Percentiles rank a stretch among this genome's conserved stretches.
These are phyloP conservation scores for Hyphopichia fennica DNA, from an alignment of 1,139 yeast genomes.

Conservation along the genomic window DNA sequence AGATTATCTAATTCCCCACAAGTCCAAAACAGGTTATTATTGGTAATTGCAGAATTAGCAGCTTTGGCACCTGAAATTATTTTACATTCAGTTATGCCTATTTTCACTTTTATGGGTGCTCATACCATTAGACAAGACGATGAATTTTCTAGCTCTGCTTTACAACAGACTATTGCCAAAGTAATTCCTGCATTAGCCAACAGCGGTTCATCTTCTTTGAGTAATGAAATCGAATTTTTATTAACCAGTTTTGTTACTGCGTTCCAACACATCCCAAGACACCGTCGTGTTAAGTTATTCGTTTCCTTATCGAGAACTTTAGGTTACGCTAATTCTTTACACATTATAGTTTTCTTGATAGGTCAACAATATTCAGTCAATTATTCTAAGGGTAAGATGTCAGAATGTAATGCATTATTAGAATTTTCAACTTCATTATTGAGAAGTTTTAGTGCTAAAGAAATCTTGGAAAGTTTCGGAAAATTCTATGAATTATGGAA, in stretches of 20 bases:
- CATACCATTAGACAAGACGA: conserved; percentile 96
- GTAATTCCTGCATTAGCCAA: conserved; percentile 89
- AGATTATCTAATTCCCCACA: conserved; percentile 90
- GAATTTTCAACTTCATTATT: conserved; percentile 74
- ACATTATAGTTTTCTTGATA: conserved; percentile 71
- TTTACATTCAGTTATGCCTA: conserved; percentile 96
- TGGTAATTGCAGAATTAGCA: conserved; percentile 87
- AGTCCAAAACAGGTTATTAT: conserved; percentile 82
- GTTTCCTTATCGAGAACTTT: conserved; percentile 75
- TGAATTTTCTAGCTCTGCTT: conserved; percentile 88
- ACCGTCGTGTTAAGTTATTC: conserved; percentile 85
- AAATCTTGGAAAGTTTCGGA: conserved; percentile 63
- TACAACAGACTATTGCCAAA: conserved; percentile 86
- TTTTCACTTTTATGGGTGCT: conserved; percentile 98
- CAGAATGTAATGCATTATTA: conserved; percentile 64
- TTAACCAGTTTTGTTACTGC: conserved; percentile 90
- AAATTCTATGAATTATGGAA: conserved; percentile 59
- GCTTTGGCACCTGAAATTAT: conserved; percentile 87
- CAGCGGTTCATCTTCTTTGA: conserved; percentile 50
- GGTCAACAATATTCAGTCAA: conserved; percentile 73
- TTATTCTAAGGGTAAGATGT: conserved; percentile 52
- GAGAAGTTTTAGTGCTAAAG: conserved; percentile 63
- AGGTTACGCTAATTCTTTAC: conserved; percentile 68
- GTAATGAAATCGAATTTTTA: conserved; percentile 77
- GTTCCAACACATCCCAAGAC: conserved; percentile 93